phyloP scores from a whole-genome alignment of 768 basidiomycete species.

The Lyophyllum atratum region DNA sequence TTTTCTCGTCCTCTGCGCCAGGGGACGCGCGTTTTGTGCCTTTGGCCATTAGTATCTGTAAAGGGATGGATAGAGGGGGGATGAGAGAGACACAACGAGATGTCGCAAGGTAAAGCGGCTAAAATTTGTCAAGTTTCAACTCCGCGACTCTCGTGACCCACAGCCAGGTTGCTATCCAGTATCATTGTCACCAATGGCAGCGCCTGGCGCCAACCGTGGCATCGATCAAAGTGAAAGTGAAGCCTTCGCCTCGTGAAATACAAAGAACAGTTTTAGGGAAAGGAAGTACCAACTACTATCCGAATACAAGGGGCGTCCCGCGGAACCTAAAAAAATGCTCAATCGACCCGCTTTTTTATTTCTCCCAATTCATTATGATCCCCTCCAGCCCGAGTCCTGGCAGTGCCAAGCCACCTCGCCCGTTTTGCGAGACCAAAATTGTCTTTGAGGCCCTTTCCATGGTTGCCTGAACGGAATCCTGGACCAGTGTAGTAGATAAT shows the following conservation, averaged over 20 bases:
- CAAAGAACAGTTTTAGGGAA: background rate
- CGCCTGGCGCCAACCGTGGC: background rate
- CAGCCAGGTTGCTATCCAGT: background rate
- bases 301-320: background rate
- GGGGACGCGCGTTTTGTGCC: slow-evolving; percentile 78
- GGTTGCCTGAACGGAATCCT: slow-evolving; percentile 75
- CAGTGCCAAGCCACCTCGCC: slow-evolving; percentile 37
- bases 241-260: background rate
- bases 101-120: slow-evolving; percentile 10
- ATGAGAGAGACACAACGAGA: slow-evolving; percentile 14
- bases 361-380: slow-evolving; percentile 82
- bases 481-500: slow-evolving; percentile 88
- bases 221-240: background rate
- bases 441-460: slow-evolving; percentile 69
- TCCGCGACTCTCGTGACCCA: slow-evolving; percentile 22
- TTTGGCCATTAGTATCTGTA: slow-evolving; percentile 36
- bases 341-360: slow-evolving; percentile 78
- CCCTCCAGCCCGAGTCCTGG: slow-evolving; percentile 40
- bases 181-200: no score
- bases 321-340: slow-evolving; percentile 16
- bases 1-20: slow-evolving; percentile 76
- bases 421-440: slow-evolving; percentile 34
- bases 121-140: slow-evolving; percentile 32
- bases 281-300: background rate
- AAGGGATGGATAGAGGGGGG: slow-evolving; percentile 19